Base-by-base conservation (phyloP, 2,329 filamentous ascomycete genomes). In the Hortaea sp. region DNA sequence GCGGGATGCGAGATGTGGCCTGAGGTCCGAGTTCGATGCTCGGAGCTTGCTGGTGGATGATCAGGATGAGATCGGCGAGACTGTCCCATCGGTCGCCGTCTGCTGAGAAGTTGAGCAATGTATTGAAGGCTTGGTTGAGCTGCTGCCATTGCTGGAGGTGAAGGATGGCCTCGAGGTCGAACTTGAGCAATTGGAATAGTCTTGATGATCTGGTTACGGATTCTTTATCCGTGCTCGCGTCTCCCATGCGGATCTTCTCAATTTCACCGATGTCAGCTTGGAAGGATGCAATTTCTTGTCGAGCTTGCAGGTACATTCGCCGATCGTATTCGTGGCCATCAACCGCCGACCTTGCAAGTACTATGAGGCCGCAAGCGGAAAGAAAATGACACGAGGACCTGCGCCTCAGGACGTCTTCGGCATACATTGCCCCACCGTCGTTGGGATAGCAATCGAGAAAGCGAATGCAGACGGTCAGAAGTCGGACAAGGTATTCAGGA, bases 81-180 rank as follows among this genome's bases (percentile, higher is more conserved):
- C 67, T 69, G 41, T 70, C 69, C 55, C 69, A 69, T n/a, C 65
- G 60, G 12, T 63, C 59, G n/a, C 59, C 54, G 20, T 20, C 2
- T 28, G 57, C 39, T 7, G 61, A 34, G 27, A 50, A 47, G 4
- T 56, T 43, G 6, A 58, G 41, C 44, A 61, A 62, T 55, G 59
- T 66, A 12, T 73, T 66, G 20, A 92, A 74, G 6, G 88, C 76
- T 11, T 68, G 63, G 5, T 72, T 68, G 1, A 94, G 67, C 34
- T 77, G 73, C 39, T 84, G 76, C 83, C 82, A 92, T 13, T 75
- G 71, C 49, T 79, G 76, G 4, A 92, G 69, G 30, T 71, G 73
- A 35, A 85, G 67, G 0, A 82, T 79, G 2, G 80, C 83, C 67
- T 95, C 88, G 50, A 94, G 85, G 53, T 92, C 84, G 53, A 89